Evolutionary conservation across 2,329 filamentous ascomycete species (phyloP).

Genomic region (Colletotrichum shisoi): DNA sequence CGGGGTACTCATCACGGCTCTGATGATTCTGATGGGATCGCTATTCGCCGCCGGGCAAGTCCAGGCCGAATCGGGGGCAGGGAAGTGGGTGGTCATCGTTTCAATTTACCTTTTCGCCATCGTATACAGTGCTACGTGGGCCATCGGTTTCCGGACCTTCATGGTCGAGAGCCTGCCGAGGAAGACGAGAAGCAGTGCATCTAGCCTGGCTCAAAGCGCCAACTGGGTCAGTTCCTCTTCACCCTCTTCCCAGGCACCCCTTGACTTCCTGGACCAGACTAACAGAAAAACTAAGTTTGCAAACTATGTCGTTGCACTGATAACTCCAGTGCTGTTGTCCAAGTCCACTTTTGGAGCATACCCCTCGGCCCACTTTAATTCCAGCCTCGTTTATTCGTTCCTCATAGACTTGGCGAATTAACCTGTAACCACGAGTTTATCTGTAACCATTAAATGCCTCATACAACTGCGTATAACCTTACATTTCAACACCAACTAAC

Average conservation of each 20-base stretch:
- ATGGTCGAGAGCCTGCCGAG: conserved; percentile 65
- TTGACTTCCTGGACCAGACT: not conserved
- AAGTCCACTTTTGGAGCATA: conserved; percentile 54
- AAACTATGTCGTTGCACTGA: conserved; percentile 57
- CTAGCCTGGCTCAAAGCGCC: conserved; percentile 60
- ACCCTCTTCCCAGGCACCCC: no score
- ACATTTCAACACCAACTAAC: no score
- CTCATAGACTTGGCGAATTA: no score
- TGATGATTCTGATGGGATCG: conserved; percentile 63
- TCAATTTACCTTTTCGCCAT: conserved; percentile 60
- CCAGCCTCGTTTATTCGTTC: no score
- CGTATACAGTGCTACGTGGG: conserved; percentile 59
- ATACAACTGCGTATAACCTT: no score
- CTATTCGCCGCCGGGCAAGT: conserved; percentile 58
- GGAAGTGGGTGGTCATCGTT: conserved; percentile 60
- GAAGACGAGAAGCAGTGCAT: conserved; percentile 62
- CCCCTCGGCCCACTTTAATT: no score
- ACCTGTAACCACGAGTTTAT: no score
- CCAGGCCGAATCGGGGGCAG: conserved; percentile 49
- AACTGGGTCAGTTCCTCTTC: conserved; percentile 55
- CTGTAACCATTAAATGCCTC: no score
- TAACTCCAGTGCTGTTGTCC: conserved; percentile 53
- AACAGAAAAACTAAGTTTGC: conserved; percentile 45
- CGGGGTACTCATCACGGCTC: conserved; percentile 58
- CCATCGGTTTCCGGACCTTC: conserved; percentile 60